A percentile compares a stretch with the other conserved stretches of the same genome.
Conservation (phyloP, 202 grass and related monocot species). For the Panicum virgatum region DNA sequence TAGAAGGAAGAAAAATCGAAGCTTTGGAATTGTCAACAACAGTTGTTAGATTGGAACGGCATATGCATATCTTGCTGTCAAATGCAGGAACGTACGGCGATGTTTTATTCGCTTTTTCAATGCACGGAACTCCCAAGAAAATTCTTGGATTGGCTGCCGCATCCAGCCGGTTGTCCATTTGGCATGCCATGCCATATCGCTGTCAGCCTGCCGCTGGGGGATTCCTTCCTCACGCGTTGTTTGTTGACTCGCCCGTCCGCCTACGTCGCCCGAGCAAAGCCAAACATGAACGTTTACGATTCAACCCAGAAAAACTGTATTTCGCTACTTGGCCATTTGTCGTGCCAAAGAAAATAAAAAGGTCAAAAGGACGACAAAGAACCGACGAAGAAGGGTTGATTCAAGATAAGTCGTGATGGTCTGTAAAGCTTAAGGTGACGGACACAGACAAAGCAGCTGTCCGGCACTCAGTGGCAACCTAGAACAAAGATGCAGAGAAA, state of each 20-base stretch:
- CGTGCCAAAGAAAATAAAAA: too few species aligned
- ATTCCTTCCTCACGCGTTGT: slow-evolving; percentile 8
- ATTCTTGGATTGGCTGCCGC: background rate
- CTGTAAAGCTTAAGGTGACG: background rate
- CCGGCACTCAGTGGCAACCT: too few species aligned
- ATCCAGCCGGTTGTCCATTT: slow-evolving; percentile 23
- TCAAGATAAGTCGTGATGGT: background rate
- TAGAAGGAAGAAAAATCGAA: background rate
- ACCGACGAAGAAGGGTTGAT: background rate
- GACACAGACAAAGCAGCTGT: background rate
- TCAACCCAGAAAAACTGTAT: background rate
- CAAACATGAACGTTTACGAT: background rate
- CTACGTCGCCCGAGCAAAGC: background rate
- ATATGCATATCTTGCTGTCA: slow-evolving; percentile 28
- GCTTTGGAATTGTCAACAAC: slow-evolving; percentile 32
- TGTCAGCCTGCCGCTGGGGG: background rate
- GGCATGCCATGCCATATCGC: background rate
- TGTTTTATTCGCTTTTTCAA: background rate
- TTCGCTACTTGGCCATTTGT: background rate
- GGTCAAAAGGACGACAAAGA: background rate
- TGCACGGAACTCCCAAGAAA: slow-evolving; percentile 25
- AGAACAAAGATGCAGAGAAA: background rate
- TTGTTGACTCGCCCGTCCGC: background rate
- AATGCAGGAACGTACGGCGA: background rate
- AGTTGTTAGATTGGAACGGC: slow-evolving; percentile 16